Evolutionary conservation across 176 grass and related monocot species (phyloP).

Genomic region (Guadua angustifolia): DNA sequence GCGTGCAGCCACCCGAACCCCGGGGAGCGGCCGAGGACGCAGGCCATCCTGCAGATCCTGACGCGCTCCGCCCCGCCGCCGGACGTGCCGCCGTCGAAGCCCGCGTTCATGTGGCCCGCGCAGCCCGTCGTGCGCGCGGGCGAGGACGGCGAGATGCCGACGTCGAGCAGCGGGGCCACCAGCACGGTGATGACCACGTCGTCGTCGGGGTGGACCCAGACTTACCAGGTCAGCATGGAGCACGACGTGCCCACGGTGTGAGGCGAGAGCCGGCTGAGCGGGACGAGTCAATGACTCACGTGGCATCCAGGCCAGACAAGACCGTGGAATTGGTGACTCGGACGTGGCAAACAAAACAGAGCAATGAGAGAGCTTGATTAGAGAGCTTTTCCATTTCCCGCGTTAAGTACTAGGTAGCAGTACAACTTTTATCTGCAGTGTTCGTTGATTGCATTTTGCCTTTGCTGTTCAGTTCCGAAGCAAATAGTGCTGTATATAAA

Average conservation of each 20-base stretch:
- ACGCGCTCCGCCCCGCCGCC: constrained; percentile 46
- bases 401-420: background rate
- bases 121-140: constrained; percentile 6
- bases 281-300: constrained; percentile 32
- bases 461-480: background rate
- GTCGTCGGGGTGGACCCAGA: constrained; percentile 50
- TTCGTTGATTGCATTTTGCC: background rate
- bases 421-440: background rate
- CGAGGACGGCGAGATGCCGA: constrained; percentile 31
- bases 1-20: constrained; percentile 89
- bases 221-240: constrained; percentile 43
- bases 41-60: constrained; percentile 59
- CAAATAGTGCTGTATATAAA: background rate
- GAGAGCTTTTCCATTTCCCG: background rate
- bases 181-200: constrained; percentile 47
- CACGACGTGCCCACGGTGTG: constrained; percentile 38
- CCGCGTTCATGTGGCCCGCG: constrained; percentile 74
- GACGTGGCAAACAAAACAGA: background rate
- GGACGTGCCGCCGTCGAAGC: constrained; percentile 60
- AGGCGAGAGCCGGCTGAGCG: background rate
- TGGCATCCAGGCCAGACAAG: background rate
- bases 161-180: constrained; percentile 16
- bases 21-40: constrained; percentile 62
- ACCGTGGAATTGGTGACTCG: background rate
- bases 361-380: no score